Conservation (phyloP, 2,329 filamentous ascomycete genomes). For the Atkinsonella hypoxylon region DNA sequence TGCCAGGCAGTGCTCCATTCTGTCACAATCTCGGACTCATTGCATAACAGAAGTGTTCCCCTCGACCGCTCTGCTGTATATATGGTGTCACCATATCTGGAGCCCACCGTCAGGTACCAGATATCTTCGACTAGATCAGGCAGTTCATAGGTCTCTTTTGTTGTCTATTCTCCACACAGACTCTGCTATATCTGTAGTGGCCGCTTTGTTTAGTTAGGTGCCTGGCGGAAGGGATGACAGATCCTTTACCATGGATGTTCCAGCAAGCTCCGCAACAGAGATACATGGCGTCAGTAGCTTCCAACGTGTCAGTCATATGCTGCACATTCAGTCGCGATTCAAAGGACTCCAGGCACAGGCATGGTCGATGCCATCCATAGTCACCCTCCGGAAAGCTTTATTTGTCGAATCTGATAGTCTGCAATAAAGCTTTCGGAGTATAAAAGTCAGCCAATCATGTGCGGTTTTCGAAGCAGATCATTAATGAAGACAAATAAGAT, state of each 20-base stretch:
- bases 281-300: neutral
- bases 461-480: neutral
- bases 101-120: neutral
- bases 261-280: neutral
- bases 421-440: neutral
- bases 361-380: neutral
- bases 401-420: neutral
- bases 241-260: neutral
- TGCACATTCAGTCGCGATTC: neutral
- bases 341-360: neutral
- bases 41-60: slow-evolving; percentile 1
- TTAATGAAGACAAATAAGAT: neutral
- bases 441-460: neutral
- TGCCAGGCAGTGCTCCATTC: neutral
- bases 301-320: neutral
- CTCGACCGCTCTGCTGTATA: neutral
- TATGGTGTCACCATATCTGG: neutral
- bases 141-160: neutral
- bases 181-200: neutral
- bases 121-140: neutral
- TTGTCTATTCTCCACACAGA: neutral
- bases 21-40: neutral
- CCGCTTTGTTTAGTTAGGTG: neutral
- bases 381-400: neutral
- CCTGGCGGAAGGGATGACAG: neutral